A percentile compares a stretch with the other conserved stretches of the same genome.
Evolutionary conservation across 805 yeast species (phyloP).

Genomic region (Zygotorulaspora sp.): DNA sequence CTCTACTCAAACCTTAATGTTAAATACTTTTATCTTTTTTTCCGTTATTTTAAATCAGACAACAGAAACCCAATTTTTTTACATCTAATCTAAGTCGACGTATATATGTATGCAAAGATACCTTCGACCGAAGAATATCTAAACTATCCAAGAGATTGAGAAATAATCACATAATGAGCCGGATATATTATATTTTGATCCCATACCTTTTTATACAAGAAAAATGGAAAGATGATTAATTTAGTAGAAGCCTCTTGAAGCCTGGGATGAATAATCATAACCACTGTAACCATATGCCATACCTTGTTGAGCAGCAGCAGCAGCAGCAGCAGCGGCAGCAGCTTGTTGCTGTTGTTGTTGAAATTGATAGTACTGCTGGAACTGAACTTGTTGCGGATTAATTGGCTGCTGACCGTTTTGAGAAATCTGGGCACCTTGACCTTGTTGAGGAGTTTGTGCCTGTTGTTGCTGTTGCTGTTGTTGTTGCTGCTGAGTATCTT

Average conservation of each 20-base stretch:
- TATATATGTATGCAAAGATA: slow-evolving; percentile 21
- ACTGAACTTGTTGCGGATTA: slow-evolving; percentile 32
- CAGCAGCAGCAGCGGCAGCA: slow-evolving; percentile 27
- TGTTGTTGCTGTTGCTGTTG: slow-evolving; percentile 16
- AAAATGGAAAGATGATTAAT: not conserved
- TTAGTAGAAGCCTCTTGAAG: slow-evolving; percentile 35
- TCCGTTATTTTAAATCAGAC: not conserved
- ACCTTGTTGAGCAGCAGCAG: slow-evolving; percentile 30
- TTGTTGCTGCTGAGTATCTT: slow-evolving; percentile 14
- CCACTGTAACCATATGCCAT: slow-evolving; percentile 32
- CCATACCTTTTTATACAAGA: slow-evolving; percentile 2
- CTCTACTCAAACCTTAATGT: too few relatives aligned
- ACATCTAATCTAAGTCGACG: slow-evolving; percentile 13
- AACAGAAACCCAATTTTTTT: slow-evolving; percentile 10
- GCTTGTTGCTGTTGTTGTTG: slow-evolving; percentile 25
- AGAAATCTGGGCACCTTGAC: slow-evolving; percentile 22
- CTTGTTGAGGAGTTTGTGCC: slow-evolving; percentile 16
- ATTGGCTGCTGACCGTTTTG: slow-evolving; percentile 25
- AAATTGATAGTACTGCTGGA: slow-evolving; percentile 35
- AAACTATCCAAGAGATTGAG: slow-evolving; percentile 1
- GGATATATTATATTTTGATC: slow-evolving; percentile 2
- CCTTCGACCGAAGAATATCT: slow-evolving; percentile 4
- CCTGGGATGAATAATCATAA: slow-evolving; percentile 34
- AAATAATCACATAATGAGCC: slow-evolving; percentile 1
- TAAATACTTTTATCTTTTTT: not conserved